Percentiles rank a stretch among this genome's conserved stretches.
Conservation (phyloP, 768 basidiomycete genomes). For the Plicaturopsis crispa region DNA sequence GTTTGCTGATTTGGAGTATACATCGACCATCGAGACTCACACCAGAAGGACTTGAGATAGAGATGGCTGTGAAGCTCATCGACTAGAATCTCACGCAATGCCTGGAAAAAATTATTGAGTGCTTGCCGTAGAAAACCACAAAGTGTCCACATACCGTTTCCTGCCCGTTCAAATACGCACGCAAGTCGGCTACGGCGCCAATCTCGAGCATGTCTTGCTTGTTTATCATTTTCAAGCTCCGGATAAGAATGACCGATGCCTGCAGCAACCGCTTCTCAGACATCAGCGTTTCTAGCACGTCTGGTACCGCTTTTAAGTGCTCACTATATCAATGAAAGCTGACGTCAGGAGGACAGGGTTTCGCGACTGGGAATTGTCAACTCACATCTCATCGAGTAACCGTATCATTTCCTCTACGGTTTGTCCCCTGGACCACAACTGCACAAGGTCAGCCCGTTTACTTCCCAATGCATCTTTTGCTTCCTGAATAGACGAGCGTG, state of each 20-base stretch:
- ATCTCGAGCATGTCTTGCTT: conserved; percentile 92
- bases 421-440: conserved; percentile 83
- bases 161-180: conserved; percentile 77
- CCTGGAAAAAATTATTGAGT: conserved; percentile 35
- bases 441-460: conserved; percentile 84
- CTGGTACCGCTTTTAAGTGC: conserved; percentile 83
- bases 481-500: conserved; percentile 67
- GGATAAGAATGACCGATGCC: conserved; percentile 79
- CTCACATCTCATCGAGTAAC: conserved; percentile 91
- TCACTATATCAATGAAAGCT: conserved; percentile 47
- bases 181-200: conserved; percentile 86
- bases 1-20: conserved; percentile 74
- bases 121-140: not conserved
- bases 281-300: conserved; percentile 87
- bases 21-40: conserved; percentile 84
- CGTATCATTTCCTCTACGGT: conserved; percentile 94
- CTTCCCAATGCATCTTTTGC: conserved; percentile 72
- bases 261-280: conserved; percentile 91
- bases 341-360: conserved; percentile 2
- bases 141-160: conserved; percentile 57
- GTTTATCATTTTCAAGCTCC: conserved; percentile 85
- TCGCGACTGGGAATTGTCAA: conserved; percentile 8
- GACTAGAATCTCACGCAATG: conserved; percentile 83
- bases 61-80: conserved; percentile 96
- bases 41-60: conserved; percentile 97